Evolutionary conservation across 768 basidiomycete species (phyloP), one percentile per base, ranked within the genome.

Genomic region (Phlebiopsis gigantea): DNA sequence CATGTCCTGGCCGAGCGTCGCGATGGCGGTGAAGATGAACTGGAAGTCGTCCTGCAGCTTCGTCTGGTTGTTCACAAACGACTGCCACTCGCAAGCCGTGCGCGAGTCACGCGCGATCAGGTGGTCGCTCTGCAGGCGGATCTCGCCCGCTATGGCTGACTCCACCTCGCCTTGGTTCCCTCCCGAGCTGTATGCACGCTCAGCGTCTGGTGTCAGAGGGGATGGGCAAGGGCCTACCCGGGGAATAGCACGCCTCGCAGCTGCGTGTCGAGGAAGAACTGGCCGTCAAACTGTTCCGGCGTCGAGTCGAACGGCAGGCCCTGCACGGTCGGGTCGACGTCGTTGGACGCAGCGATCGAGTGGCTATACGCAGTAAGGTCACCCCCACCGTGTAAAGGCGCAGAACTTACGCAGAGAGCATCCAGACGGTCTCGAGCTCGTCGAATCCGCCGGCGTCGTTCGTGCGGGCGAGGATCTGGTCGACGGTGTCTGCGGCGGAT

Each of bases 101-200:
- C 58, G 57, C n/a, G 55, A 52, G 55, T 57, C 59, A 34, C 55
- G 48, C 14, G 55, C 55, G 17, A 60, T 53, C 5, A 19, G 48
- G 25, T 52, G 59, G 59, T 68, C 68, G 43, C 65, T 66, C 60
- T 69, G 66, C 15, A 70, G 65, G 21, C 67, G 63, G 31, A 67
- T 50, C 52, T 67, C 64, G 43, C 63, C 63, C 9, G 49, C 28
- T 1, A 65, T 57, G 6, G 63, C 62, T 15, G 65, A 66, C 58
- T 53, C 47, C 19, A 62, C 62, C 52, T 65, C 61, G 47, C 68
- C 64, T 30, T 49, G 47, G 53, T 62, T 64, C 43, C 62, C 58
- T 17, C 53, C 55, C 4, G 30, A 22, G 53, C 42, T 52, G 34
- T 5, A 21, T 9, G 34, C 17, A 12, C 10, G 9, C 10, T 43